phyloP scores from a whole-genome alignment of 148 eudicot genomes.

The Agrostemma githago region DNA sequence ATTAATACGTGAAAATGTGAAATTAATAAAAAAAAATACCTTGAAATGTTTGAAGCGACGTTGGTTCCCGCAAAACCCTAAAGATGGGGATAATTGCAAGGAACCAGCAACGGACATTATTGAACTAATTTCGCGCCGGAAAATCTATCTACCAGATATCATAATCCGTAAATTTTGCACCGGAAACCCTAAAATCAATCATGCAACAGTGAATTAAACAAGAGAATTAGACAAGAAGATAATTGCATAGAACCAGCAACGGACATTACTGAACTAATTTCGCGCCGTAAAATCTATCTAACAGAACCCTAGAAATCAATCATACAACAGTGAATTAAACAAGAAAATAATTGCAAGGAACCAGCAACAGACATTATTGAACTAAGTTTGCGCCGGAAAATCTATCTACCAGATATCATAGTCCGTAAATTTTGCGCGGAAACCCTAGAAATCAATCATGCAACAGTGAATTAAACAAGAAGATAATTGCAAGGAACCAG shows the following conservation, averaged over 20 bases:
- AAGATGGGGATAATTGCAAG: slow-evolving; percentile 44
- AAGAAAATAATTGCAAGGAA: too few relatives aligned
- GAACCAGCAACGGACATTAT: slow-evolving; percentile 45
- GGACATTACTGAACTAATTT: slow-evolving; percentile 30
- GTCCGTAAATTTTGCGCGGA: too few relatives aligned
- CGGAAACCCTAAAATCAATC: slow-evolving; percentile 2
- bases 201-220: neutral
- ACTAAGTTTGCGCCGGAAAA: too few relatives aligned
- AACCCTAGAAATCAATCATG: too few relatives aligned
- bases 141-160: slow-evolving; percentile 5
- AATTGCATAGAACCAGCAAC: slow-evolving; percentile 49
- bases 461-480: too few relatives aligned
- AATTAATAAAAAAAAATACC: slow-evolving; percentile 23
- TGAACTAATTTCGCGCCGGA: neutral
- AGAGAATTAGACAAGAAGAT: slow-evolving; percentile 24
- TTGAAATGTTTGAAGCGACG: slow-evolving; percentile 29
- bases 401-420: too few relatives aligned
- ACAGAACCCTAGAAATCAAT: slow-evolving; percentile 2
- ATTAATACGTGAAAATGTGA: neutral
- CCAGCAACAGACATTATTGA: too few relatives aligned
- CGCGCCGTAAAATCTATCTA: neutral
- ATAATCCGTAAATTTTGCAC: neutral
- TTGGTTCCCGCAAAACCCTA: slow-evolving; percentile 45
- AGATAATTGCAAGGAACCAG: too few relatives aligned
- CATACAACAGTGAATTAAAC: neutral